A percentile compares a stretch with the other conserved stretches of the same genome.
Conservation (phyloP, 768 basidiomycete genomes). For the Mrakia hoshinonis region DNA sequence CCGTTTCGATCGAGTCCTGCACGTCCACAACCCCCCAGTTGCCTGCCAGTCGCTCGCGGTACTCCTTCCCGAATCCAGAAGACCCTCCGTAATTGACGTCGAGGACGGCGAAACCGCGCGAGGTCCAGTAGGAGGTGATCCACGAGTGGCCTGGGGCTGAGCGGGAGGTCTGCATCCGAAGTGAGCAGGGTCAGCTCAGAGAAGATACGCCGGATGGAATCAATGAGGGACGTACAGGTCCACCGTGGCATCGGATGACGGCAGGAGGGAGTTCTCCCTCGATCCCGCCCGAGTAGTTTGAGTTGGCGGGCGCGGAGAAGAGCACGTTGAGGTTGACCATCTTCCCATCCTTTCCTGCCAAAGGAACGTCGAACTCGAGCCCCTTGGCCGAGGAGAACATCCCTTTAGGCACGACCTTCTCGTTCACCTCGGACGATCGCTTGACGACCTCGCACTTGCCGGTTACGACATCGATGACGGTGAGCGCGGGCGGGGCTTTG, state of each 20-base stretch:
- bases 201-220: not conserved
- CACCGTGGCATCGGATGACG: slow-evolving; percentile 60
- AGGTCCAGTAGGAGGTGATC: slow-evolving; percentile 29
- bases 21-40: slow-evolving; percentile 71
- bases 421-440: not conserved
- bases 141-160: slow-evolving; percentile 6
- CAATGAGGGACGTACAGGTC: slow-evolving; percentile 33
- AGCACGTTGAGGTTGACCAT: slow-evolving; percentile 49
- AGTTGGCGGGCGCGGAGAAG: slow-evolving; percentile 61
- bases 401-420: not conserved
- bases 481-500: slow-evolving; percentile 29
- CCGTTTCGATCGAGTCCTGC: slow-evolving; percentile 56
- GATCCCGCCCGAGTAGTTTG: slow-evolving; percentile 49
- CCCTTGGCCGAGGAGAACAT: slow-evolving; percentile 20
- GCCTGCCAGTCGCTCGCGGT: slow-evolving; percentile 54
- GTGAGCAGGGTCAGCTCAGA: not conserved
- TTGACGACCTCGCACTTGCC: slow-evolving; percentile 5
- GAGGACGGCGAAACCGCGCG: slow-evolving; percentile 45
- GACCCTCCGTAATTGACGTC: slow-evolving; percentile 70
- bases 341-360: slow-evolving; percentile 16
- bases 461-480: slow-evolving; percentile 20
- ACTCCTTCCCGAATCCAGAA: slow-evolving; percentile 61
- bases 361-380: slow-evolving; percentile 17
- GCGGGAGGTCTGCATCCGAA: not conserved
- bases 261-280: slow-evolving; percentile 57